A percentile compares a stretch with the other conserved stretches of the same genome.
Conservation (phyloP, 1,139 yeast species). For the Saccharomyces hybrid region DNA sequence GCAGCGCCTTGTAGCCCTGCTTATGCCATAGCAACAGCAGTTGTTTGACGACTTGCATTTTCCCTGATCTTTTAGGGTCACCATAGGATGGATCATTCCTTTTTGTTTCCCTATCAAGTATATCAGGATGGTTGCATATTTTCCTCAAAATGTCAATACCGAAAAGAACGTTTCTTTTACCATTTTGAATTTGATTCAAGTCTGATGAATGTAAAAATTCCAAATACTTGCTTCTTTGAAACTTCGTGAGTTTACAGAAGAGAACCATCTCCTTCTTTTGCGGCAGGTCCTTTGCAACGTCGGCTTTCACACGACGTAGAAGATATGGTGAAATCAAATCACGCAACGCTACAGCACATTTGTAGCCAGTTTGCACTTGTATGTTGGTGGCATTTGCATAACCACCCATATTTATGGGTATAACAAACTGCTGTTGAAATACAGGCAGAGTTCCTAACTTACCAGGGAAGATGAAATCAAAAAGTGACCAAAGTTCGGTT, state of each 20-base stretch:
- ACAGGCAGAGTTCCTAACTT: constrained; percentile 90
- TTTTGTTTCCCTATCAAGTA: constrained; percentile 51
- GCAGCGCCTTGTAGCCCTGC: constrained; percentile 69
- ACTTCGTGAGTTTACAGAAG: constrained; percentile 75
- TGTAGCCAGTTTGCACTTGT: constrained; percentile 93
- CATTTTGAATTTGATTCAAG: constrained; percentile 60
- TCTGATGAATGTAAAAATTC: constrained; percentile 73
- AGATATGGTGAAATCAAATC: constrained; percentile 87
- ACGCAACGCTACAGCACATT: constrained; percentile 86
- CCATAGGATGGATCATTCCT: constrained; percentile 49
- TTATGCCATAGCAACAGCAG: constrained; percentile 67
- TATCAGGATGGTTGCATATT: constrained; percentile 93
- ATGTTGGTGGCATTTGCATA: constrained; percentile 94
- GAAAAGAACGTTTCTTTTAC: constrained; percentile 72
- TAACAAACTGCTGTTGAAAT: constrained; percentile 83
- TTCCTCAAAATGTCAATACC: constrained; percentile 89
- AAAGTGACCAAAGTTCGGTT: constrained; percentile 86
- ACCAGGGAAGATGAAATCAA: constrained; percentile 94
- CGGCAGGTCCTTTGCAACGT: constrained; percentile 96
- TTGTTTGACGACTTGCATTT: constrained; percentile 80
- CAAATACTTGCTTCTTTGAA: constrained; percentile 67
- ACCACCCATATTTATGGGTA: constrained; percentile 96
- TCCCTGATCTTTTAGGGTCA: constrained; percentile 69
- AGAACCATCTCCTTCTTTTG: constrained; percentile 89
- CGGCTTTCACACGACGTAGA: constrained; percentile 78